Conservation (phyloP, 805 yeast genomes). For the Candida ovalis region DNA sequence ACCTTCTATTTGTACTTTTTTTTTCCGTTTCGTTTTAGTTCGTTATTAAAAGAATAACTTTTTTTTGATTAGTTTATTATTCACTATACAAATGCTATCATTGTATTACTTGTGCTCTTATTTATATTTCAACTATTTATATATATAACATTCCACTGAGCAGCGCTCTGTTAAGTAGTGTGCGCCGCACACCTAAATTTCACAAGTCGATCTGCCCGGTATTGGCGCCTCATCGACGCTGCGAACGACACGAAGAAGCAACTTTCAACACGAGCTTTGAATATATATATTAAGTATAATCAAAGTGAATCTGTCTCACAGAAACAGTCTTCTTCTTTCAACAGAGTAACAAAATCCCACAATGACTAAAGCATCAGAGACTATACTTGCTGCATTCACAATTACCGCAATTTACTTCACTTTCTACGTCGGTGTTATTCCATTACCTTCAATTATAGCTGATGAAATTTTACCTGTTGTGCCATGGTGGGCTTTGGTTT, state of each 20-base stretch:
- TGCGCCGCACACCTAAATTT: too few species aligned
- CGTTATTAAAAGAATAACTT: too few species aligned
- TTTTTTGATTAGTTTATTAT: too few species aligned
- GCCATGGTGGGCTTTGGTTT: conserved; percentile 67
- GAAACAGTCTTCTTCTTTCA: background rate
- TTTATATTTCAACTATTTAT: background rate
- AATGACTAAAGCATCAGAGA: conserved; percentile 70
- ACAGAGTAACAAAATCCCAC: background rate
- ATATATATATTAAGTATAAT: too few species aligned
- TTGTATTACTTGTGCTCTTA: background rate
- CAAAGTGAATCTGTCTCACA: too few species aligned
- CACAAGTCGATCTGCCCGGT: too few species aligned
- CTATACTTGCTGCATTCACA: conserved; percentile 43
- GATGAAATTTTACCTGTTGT: conserved; percentile 57
- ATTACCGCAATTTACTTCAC: conserved; percentile 52
- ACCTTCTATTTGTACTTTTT: background rate
- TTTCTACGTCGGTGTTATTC: conserved; percentile 48
- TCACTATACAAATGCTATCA: background rate
- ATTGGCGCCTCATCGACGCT: too few species aligned
- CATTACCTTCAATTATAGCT: conserved; percentile 45
- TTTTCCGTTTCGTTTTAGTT: too few species aligned
- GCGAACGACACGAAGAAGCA: too few species aligned
- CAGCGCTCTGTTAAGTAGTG: too few species aligned
- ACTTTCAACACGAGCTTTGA: too few species aligned
- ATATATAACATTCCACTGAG: too few species aligned